These are phyloP conservation scores for Eucalyptus sideroxylon DNA, from an alignment of 345 rosid genomes.

Conservation along the genomic window DNA sequence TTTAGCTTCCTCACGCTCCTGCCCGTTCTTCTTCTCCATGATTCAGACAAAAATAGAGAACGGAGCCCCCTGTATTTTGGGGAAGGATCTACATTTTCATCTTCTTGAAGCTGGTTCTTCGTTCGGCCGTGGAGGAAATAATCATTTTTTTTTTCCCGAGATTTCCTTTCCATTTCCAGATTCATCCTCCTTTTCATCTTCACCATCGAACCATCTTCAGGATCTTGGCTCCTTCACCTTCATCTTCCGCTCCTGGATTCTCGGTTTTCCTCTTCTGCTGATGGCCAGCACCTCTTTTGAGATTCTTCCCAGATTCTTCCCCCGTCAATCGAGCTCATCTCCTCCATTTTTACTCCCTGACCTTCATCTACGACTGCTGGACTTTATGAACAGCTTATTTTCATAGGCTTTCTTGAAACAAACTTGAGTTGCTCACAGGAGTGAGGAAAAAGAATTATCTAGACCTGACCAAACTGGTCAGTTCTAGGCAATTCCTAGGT, in stretches of 20 bases:
- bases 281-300: background rate
- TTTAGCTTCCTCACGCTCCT: background rate
- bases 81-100: background rate
- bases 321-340: background rate
- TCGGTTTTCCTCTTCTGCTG: background rate
- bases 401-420: background rate
- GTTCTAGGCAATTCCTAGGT: too few species aligned
- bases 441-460: too few species aligned
- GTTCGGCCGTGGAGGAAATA: background rate
- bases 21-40: background rate
- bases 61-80: background rate
- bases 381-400: background rate
- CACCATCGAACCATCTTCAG: background rate
- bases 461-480: too few species aligned
- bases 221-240: background rate
- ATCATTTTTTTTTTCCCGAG: too few species aligned
- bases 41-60: background rate
- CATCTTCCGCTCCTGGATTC: background rate
- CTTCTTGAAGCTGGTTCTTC: background rate
- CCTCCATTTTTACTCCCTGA: background rate
- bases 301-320: background rate
- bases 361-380: background rate
- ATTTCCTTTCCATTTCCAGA: background rate
- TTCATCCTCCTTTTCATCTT: background rate
- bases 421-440: background rate